A percentile compares a stretch with the other conserved stretches of the same genome.
Evolutionary conservation across 2,329 filamentous ascomycete genomes (phyloP).

Genomic region (Epichloe brachyelytri): DNA sequence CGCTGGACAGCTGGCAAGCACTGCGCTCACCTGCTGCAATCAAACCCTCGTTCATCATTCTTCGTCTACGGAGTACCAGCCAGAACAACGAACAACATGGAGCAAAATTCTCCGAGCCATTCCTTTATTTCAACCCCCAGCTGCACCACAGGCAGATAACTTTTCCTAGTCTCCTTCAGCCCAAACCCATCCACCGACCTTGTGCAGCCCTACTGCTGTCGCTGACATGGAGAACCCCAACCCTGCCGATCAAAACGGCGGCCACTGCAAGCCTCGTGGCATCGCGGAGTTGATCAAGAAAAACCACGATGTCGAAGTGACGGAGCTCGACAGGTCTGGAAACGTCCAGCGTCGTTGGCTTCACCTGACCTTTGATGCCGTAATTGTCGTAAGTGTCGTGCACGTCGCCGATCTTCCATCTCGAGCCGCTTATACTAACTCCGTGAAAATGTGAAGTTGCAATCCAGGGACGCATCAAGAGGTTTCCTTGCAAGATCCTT

Average conservation of each 20-base stretch:
- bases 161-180: too few relatives aligned
- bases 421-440: neutral
- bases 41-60: neutral
- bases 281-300: constrained; percentile 14
- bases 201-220: too few relatives aligned
- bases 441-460: constrained; percentile 9
- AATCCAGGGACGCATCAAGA: constrained; percentile 11
- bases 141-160: neutral
- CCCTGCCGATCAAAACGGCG: neutral
- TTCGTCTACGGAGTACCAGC: neutral
- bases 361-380: constrained; percentile 14
- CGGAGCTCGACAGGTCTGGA: constrained; percentile 26
- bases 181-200: too few relatives aligned
- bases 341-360: constrained; percentile 22
- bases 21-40: neutral
- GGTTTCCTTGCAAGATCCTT: constrained; percentile 16
- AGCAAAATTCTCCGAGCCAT: neutral
- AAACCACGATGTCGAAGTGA: constrained; percentile 17
- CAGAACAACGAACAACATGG: neutral
- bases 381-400: constrained; percentile 14
- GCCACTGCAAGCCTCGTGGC: constrained; percentile 4
- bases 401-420: neutral
- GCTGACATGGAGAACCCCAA: neutral
- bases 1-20: constrained; percentile 1
- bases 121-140: neutral